Conservation (phyloP, 345 rosid species). For the Eucalyptus polybractea region DNA sequence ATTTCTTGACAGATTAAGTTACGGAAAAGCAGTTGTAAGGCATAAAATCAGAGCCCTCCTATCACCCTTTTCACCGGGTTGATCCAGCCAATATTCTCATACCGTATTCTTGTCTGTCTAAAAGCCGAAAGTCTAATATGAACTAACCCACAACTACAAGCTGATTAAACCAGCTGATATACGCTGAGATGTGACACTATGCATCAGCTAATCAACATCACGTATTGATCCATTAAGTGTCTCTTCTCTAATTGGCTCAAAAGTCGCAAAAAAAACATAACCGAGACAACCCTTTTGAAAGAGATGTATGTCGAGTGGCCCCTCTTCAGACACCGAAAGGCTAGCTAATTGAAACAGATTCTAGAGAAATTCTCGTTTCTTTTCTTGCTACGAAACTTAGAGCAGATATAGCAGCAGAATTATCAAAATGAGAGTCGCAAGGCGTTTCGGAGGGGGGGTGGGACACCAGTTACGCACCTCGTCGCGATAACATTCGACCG, state of each 20-base stretch:
- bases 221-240: no score
- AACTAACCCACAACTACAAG: neutral
- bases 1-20: neutral
- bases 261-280: neutral
- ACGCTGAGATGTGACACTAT: neutral
- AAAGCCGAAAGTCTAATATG: neutral
- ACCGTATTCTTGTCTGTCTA: neutral
- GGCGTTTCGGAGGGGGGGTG: neutral
- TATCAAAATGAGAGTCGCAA: neutral
- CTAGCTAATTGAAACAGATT: neutral
- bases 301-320: neutral
- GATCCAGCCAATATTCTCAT: neutral
- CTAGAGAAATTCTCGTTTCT: neutral
- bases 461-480: conserved; percentile 17
- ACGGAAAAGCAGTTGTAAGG: neutral
- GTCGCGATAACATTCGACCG: conserved; percentile 64
- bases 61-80: neutral
- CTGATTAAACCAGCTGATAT: neutral
- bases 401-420: neutral
- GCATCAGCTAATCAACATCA: neutral
- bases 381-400: neutral
- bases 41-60: neutral
- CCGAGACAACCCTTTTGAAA: neutral
- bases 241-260: neutral
- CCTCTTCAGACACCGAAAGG: neutral